phyloP scores from a whole-genome alignment of 1,139 yeast species.

The Debaryomyces sp. region DNA sequence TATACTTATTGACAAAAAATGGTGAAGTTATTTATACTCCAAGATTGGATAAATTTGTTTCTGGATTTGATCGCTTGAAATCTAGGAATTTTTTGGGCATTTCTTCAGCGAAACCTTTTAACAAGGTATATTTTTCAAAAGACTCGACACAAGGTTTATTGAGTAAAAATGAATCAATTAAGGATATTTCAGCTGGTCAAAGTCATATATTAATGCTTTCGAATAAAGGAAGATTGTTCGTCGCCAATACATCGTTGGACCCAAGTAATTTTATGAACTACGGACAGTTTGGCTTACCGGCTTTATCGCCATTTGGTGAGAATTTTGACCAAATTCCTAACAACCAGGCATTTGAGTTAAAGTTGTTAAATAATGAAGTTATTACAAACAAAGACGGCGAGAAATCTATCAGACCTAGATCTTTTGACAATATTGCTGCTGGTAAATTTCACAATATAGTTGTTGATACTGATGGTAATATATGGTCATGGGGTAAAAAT shows the following conservation, averaged over 20 bases:
- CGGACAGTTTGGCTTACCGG: conserved; percentile 87
- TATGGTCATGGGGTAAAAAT: conserved; percentile 88
- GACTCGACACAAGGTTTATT: conserved; percentile 15
- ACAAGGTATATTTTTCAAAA: conserved; percentile 12
- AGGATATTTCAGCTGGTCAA: conserved; percentile 59
- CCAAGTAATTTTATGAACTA: conserved; percentile 35
- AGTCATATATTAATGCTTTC: conserved; percentile 68
- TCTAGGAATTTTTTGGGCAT: conserved; percentile 30
- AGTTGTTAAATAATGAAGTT: conserved; percentile 40
- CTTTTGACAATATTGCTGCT: conserved; percentile 62
- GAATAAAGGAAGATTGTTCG: conserved; percentile 60
- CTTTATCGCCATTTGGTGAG: conserved; percentile 59
- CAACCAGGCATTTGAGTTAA: conserved; percentile 36
- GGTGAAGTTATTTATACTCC: conserved; percentile 60
- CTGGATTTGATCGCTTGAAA: conserved; percentile 19
- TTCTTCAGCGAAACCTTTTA: conserved; percentile 11
- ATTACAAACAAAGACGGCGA: conserved; percentile 21
- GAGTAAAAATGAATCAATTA: conserved; percentile 48
- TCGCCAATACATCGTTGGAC: conserved; percentile 56
- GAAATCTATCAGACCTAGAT: conserved; percentile 38
- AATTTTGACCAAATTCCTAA: conserved; percentile 22
- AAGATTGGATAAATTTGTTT: conserved; percentile 20
- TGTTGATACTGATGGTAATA: conserved; percentile 58
- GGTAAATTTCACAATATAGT: conserved; percentile 78
- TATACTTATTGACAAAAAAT: conserved; percentile 60